Base-by-base conservation (phyloP, 2,329 filamentous ascomycete species). In the Nemania diffusa region DNA sequence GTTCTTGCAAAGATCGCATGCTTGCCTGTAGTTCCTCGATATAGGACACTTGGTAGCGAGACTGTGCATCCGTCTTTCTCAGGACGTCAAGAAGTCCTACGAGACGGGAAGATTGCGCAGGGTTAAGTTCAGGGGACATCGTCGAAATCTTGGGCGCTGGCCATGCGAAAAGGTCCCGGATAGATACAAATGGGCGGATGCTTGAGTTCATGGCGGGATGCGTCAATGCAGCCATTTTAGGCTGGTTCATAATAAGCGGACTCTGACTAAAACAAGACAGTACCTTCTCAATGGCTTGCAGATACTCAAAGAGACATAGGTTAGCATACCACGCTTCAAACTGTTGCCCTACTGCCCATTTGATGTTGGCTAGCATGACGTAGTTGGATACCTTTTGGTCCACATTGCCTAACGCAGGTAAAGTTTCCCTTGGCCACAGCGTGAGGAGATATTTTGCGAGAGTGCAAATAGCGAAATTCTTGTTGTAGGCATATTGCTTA, bases 261-360 rank as follows among this genome's bases (percentile, higher is more conserved):
- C 8, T 29, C 5, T 6, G 20, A 1, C 11, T 1, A 1, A 67
- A 22, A 46, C 24, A 0, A 48, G 42, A 46, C 4, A 64, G 13
- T 2, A 15, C 44, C 6, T 1, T 46, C 32, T 64, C 62, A 26
- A 64, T 6, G 20, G 17, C 20, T 29, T 55, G 26, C n/a, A 48
- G n/a, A 40, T 55, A 64, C 37, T 58, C 40, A 22, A 64, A 48
- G 27, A 64, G 48, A 8, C 34, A 4, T 11, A 46, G 56, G 26
- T 64, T 64, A 20, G 15, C 20, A 17, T 34, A 64, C 62, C 62
- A 64, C n/a, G 34, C 48, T 55, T 55, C 2, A 32, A 64, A 64
- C 24, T 32, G 27, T 4, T 24, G n/a, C 40, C 40, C 20, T n/a
- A 55, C 37, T 11, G 3, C 5, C 17, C 3, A n/a, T 32, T 55